These are phyloP conservation scores for Aspergillus calidoustus DNA, from an alignment of 2,329 filamentous ascomycete genomes.

Conservation along the genomic window DNA sequence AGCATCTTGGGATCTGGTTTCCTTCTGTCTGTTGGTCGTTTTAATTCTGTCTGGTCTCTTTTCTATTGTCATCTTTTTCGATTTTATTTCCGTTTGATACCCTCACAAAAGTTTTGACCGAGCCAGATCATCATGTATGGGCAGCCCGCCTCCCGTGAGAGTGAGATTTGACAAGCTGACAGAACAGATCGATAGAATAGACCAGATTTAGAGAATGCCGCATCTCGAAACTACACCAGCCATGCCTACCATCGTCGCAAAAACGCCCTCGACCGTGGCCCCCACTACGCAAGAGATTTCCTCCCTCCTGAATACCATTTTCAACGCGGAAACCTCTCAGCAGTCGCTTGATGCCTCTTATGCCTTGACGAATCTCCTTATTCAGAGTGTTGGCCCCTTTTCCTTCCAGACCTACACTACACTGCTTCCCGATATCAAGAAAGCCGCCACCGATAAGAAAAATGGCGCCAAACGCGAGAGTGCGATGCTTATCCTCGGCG, in stretches of 20 bases:
- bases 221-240: conserved; percentile 47
- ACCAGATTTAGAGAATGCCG: conserved; percentile 47
- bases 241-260: conserved; percentile 54
- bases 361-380: conserved; percentile 65
- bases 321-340: conserved; percentile 70
- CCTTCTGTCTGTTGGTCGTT: conserved; percentile 12
- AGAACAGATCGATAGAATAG: neutral
- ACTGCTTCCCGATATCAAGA: conserved; percentile 66
- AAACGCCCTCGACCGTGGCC: conserved; percentile 52
- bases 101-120: conserved; percentile 12
- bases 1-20: conserved; percentile 13
- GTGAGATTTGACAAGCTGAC: neutral
- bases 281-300: conserved; percentile 70
- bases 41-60: conserved; percentile 14
- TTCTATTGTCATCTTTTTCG: conserved; percentile 8
- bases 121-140: neutral
- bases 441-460: conserved; percentile 93
- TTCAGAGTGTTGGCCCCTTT: conserved; percentile 67
- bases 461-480: conserved; percentile 82
- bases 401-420: conserved; percentile 64
- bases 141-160: neutral
- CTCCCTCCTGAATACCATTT: conserved; percentile 68
- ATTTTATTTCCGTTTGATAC: conserved; percentile 11
- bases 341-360: conserved; percentile 72
- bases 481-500: conserved; percentile 92